Conservation (phyloP, 495 filamentous ascomycete species). For the Corynascus novoguineensis region DNA sequence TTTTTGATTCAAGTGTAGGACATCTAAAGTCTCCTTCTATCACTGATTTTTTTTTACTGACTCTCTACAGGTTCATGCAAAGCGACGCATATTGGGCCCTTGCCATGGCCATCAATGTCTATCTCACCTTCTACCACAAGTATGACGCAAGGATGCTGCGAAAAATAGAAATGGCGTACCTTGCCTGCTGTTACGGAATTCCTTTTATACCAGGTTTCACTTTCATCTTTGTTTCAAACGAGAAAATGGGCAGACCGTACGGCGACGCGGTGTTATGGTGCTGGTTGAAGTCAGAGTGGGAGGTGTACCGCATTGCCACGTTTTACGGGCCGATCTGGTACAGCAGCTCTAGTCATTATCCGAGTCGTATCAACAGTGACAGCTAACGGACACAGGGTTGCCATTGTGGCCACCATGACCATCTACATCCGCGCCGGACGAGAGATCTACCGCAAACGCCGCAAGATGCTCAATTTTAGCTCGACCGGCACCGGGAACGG, state of each 20-base stretch:
- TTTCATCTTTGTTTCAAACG: slow-evolving; percentile 58
- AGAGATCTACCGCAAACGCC: slow-evolving; percentile 58
- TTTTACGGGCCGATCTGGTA: slow-evolving; percentile 87
- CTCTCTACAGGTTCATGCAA: slow-evolving; percentile 65
- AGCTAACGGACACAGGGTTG: slow-evolving; percentile 38
- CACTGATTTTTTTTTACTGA: too few relatives aligned
- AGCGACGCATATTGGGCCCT: slow-evolving; percentile 78
- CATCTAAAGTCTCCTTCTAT: too few relatives aligned
- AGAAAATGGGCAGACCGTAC: slow-evolving; percentile 54
- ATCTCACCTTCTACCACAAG: slow-evolving; percentile 75
- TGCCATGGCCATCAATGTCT: slow-evolving; percentile 85
- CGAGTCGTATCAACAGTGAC: too few relatives aligned
- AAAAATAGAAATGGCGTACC: slow-evolving; percentile 65
- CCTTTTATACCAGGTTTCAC: slow-evolving; percentile 65
- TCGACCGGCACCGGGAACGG: slow-evolving; percentile 22
- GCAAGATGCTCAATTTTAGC: slow-evolving; percentile 43
- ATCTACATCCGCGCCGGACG: slow-evolving; percentile 71
- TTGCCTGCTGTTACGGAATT: slow-evolving; percentile 67
- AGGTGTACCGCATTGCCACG: slow-evolving; percentile 64
- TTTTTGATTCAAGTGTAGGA: slow-evolving; percentile 67
- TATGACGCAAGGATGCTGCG: slow-evolving; percentile 64
- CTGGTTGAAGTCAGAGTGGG: slow-evolving; percentile 64
- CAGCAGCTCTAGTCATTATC: too few relatives aligned
- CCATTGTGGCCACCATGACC: slow-evolving; percentile 60
- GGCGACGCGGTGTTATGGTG: slow-evolving; percentile 82